Conservation (phyloP, 2,329 filamentous ascomycete genomes). For the Epicoccum nigrum region DNA sequence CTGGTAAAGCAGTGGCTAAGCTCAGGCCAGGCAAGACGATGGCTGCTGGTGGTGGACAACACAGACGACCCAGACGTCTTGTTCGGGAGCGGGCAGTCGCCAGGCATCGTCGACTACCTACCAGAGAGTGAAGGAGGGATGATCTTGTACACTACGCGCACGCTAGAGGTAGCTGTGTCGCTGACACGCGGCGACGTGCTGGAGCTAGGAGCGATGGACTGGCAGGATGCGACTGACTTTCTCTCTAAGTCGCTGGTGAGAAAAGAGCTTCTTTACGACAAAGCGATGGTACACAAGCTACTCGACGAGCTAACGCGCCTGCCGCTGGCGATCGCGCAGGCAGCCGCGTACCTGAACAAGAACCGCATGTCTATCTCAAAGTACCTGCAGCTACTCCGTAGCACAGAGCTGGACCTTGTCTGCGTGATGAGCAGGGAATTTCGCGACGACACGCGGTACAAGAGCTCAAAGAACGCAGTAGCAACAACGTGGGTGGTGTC, state of each 20-base stretch:
- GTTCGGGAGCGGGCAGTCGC: conserved; percentile 19
- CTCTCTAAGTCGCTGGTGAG: not conserved
- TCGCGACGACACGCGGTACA: no score
- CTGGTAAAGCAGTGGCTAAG: conserved; percentile 30
- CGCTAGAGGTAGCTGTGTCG: conserved; percentile 13
- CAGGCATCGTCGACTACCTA: conserved; percentile 20
- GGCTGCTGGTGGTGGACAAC: conserved; percentile 36
- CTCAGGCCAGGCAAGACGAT: conserved; percentile 17
- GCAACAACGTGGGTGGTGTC: no score
- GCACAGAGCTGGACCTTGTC: no score
- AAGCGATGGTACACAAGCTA: not conserved
- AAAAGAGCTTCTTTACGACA: not conserved
- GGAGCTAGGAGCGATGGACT: conserved; percentile 13
- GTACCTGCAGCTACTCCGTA: no score
- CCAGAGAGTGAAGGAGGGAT: conserved; percentile 17
- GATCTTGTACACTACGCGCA: conserved; percentile 17
- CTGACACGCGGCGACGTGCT: conserved; percentile 20
- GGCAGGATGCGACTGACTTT: conserved; percentile 11
- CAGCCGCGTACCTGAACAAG: no score
- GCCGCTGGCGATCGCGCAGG: conserved; percentile 49
- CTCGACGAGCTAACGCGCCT: conserved; percentile 44
- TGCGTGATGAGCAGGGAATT: no score
- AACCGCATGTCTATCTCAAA: no score
- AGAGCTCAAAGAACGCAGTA: no score
- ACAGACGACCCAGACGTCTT: conserved; percentile 24